A percentile compares a stretch with the other conserved stretches of the same genome.
Evolutionary conservation across 2,329 filamentous ascomycete species (phyloP).

Genomic region (Metarhizium robertsii): DNA sequence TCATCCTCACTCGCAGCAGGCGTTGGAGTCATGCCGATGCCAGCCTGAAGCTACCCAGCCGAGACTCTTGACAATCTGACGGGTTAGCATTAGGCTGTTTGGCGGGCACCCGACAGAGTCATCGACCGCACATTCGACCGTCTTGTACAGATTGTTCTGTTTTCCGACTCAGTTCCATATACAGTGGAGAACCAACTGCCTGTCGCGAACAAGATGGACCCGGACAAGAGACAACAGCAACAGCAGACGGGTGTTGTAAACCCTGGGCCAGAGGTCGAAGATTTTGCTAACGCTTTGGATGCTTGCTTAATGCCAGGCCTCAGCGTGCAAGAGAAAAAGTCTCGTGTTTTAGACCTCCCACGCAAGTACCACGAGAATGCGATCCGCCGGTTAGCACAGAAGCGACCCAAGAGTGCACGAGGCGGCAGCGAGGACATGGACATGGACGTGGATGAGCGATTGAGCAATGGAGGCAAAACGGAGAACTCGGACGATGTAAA

Average conservation of each 20-base stretch:
- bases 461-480: background rate
- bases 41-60: constrained; percentile 5
- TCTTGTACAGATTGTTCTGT: background rate
- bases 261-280: constrained; percentile 73
- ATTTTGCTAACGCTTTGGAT: constrained; percentile 77
- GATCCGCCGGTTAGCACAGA: constrained; percentile 21
- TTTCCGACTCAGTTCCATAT: background rate
- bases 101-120: background rate
- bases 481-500: constrained; percentile 15
- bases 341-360: constrained; percentile 56
- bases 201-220: constrained; percentile 1
- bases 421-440: constrained; percentile 36
- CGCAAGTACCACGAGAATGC: constrained; percentile 49
- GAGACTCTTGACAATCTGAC: background rate
- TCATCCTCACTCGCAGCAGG: background rate
- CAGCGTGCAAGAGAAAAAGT: constrained; percentile 44
- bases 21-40: constrained; percentile 3
- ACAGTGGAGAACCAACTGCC: background rate
- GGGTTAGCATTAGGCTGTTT: background rate
- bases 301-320: constrained; percentile 50
- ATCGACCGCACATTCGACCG: background rate
- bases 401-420: constrained; percentile 18
- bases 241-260: constrained; percentile 32
- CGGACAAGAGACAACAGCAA: constrained; percentile 2
- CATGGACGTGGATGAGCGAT: constrained; percentile 45